phyloP scores from a whole-genome alignment of 257 asterid species.

The Fraxinus excelsior region DNA sequence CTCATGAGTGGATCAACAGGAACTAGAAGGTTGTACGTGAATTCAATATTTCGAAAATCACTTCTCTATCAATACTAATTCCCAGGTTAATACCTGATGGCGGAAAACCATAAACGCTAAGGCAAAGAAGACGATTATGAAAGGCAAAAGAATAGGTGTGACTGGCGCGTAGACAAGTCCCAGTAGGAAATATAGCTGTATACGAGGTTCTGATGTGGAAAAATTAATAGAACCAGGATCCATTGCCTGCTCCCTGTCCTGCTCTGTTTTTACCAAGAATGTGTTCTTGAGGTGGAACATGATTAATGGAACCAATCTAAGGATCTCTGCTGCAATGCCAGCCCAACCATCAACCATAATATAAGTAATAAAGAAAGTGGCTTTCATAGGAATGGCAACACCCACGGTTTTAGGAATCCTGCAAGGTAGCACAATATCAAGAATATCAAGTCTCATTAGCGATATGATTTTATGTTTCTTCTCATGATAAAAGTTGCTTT shows the following conservation, averaged over 20 bases:
- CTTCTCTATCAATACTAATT: background rate
- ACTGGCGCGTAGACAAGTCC: constrained; percentile 74
- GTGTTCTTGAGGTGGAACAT: constrained; percentile 67
- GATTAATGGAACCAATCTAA: constrained; percentile 65
- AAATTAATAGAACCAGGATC: constrained; percentile 67
- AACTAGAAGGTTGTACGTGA: background rate
- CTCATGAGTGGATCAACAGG: background rate
- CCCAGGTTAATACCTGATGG: constrained; percentile 62
- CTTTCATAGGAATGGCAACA: constrained; percentile 79
- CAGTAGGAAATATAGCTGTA: constrained; percentile 75
- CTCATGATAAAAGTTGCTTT: background rate
- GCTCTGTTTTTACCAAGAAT: constrained; percentile 69
- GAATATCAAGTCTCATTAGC: constrained; percentile 6
- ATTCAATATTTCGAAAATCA: background rate
- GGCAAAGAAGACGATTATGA: constrained; percentile 77
- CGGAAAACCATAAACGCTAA: constrained; percentile 75
- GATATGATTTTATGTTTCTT: background rate
- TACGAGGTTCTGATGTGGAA: constrained; percentile 63
- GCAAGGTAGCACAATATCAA: constrained; percentile 26
- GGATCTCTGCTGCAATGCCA: constrained; percentile 75
- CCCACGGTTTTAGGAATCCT: constrained; percentile 85
- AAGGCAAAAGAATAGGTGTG: constrained; percentile 80
- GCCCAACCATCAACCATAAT: constrained; percentile 98
- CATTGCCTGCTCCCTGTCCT: constrained; percentile 72
- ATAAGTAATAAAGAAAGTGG: constrained; percentile 82